These are phyloP conservation scores for Neocallimastix lanati DNA, from an alignment of 192 early-diverging fungal species.

Conservation along the genomic window DNA sequence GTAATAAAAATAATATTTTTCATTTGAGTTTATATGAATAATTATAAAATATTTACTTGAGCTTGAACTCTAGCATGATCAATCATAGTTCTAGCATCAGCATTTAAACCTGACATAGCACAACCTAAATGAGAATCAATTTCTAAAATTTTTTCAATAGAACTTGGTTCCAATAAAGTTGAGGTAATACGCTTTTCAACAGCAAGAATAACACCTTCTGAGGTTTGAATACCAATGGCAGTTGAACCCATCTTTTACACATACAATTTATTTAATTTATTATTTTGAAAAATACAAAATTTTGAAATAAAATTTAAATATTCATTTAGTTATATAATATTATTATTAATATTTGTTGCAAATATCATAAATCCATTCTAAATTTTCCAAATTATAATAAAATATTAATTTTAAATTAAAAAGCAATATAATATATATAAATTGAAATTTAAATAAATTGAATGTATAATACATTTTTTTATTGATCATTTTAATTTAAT, in stretches of 20 bases:
- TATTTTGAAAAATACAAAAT: no score
- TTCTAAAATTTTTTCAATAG: conserved; percentile 96
- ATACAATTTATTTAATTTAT: no score
- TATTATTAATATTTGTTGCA: no score
- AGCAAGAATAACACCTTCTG: conserved; percentile 77
- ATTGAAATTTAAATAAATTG: background rate
- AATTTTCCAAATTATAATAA: no score
- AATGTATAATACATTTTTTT: conserved; percentile 1
- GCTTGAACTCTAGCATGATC: conserved; percentile 93
- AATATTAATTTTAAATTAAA: no score
- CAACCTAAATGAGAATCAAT: conserved; percentile 90
- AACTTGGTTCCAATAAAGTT: conserved; percentile 73
- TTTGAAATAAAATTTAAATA: no score
- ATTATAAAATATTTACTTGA: conserved; percentile 32
- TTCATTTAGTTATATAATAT: no score
- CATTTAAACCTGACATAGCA: conserved; percentile 90
- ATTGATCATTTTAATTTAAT: background rate
- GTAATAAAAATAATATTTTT: no score
- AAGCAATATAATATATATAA: background rate
- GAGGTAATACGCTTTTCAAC: conserved; percentile 96
- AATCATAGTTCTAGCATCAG: conserved; percentile 94
- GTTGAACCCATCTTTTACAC: conserved; percentile 80
- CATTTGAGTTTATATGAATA: background rate
- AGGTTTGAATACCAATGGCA: conserved; percentile 93
- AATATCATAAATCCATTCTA: no score